Conservation (phyloP, 768 basidiomycete genomes). For the button mushroom (Agaricus bisporus) region DNA sequence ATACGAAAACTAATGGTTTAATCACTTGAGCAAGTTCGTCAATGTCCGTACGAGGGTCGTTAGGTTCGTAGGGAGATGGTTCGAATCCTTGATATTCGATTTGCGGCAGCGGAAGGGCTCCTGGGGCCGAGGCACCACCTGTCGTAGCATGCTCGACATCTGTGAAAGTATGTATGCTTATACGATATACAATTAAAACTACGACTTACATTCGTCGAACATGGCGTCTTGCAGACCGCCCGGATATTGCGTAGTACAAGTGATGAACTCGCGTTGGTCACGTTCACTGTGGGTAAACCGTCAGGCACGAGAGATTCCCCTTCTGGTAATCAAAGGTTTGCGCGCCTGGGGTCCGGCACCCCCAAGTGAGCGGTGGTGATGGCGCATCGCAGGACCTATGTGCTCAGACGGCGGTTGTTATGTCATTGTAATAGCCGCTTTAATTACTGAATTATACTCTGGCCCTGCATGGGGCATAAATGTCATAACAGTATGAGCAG, state of each 20-base stretch:
- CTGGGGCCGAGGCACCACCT: constrained; percentile 26
- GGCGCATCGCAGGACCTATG: too few species aligned
- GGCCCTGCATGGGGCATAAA: too few species aligned
- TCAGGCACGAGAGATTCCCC: too few species aligned
- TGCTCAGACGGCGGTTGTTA: too few species aligned
- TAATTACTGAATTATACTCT: too few species aligned
- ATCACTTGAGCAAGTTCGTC: constrained; percentile 29
- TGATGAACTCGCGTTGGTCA: constrained; percentile 3
- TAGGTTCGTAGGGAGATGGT: constrained; percentile 50
- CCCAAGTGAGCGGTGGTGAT: too few species aligned
- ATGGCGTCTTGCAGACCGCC: constrained; percentile 23
- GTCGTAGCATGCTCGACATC: constrained; percentile 84
- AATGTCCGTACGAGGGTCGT: constrained; percentile 40
- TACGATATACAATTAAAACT: constrained; percentile 6
- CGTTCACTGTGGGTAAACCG: not conserved
- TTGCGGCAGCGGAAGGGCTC: constrained; percentile 39
- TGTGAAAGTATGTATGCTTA: constrained; percentile 23
- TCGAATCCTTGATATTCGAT: constrained; percentile 90
- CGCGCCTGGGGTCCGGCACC: too few species aligned
- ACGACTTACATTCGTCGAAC: constrained; percentile 62
- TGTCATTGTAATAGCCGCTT: too few species aligned
- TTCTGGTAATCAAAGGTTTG: too few species aligned
- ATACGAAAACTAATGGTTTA: constrained; percentile 5
- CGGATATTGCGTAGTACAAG: not conserved
- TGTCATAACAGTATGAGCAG: too few species aligned